These are phyloP conservation scores for Aspergillus fumigatus DNA, from an alignment of 2,329 filamentous ascomycete genomes.

Conservation along the genomic window DNA sequence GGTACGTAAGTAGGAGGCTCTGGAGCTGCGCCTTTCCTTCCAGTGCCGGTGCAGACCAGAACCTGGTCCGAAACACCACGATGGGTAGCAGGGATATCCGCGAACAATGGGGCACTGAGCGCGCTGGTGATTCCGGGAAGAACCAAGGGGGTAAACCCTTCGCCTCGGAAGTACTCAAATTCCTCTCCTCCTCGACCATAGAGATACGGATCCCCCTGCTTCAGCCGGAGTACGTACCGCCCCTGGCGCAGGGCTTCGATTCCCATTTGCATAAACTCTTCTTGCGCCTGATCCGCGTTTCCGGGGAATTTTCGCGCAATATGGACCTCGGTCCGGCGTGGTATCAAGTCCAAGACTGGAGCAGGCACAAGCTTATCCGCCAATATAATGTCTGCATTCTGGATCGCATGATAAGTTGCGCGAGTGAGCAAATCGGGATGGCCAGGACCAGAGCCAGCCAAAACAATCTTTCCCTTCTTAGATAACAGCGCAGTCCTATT, in stretches of 20 bases:
- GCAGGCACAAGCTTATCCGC: conserved; percentile 61
- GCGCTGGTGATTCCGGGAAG: conserved; percentile 89
- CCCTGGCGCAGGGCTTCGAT: conserved; percentile 65
- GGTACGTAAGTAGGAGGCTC: conserved; percentile 73
- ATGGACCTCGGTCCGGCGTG: conserved; percentile 79
- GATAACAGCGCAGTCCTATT: conserved; percentile 10
- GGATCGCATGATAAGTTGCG: conserved; percentile 45
- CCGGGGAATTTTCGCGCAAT: conserved; percentile 98
- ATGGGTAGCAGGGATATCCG: conserved; percentile 82
- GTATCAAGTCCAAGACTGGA: conserved; percentile 81
- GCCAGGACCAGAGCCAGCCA: conserved; percentile 88
- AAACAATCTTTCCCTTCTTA: conserved; percentile 66
- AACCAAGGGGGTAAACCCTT: conserved; percentile 67
- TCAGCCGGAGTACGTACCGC: conserved; percentile 78
- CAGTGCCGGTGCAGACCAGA: conserved; percentile 92
- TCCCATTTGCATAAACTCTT: conserved; percentile 78
- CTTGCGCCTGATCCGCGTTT: conserved; percentile 89
- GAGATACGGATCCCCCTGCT: conserved; percentile 95
- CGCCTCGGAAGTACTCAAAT: conserved; percentile 71
- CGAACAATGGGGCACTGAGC: conserved; percentile 81
- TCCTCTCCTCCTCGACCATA: conserved; percentile 96
- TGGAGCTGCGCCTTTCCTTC: conserved; percentile 78
- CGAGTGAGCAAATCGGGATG: conserved; percentile 87
- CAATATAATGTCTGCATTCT: conserved; percentile 45
- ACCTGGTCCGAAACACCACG: conserved; percentile 87